Base-by-base conservation (phyloP, 805 yeast species). In the Yueomyces sp. region DNA sequence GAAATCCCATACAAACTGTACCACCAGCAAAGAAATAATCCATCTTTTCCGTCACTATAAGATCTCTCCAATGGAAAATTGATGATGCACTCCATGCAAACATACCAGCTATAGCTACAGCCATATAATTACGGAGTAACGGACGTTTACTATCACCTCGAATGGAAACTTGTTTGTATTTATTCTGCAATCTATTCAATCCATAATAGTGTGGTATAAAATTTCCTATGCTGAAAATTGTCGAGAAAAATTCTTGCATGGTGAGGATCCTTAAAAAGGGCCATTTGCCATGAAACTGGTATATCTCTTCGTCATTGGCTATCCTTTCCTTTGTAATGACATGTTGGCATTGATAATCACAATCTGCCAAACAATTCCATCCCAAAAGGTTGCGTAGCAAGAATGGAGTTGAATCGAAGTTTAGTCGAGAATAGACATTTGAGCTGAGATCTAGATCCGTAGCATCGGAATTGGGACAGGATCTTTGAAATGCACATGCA, bases 201-300 rank as follows among this genome's bases (percentile, higher is more conserved):
- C 76, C 78, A 42, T 62, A 50, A 53, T 62, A 74, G 56, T 85
- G 90, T 2, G 90, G 85, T 11, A 77, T 45, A 47, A 79, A 73
- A 54, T 83, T 83, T 27, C 75, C 69, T 4, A 83, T 53, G n/a
- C 95, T 83, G 60, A 92, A 90, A 2, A 86, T 26, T 1, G 83
- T 78, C 11, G 94, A 81, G 28, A 80, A 84, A 0, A 86, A 65
- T 58, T 92, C 98, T 60, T 92, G 98, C 9, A 82, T 66, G 0
- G 94, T 94, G n/a, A 72, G 62, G 0, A 83, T 56, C 41, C 98
- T 70, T 19, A 68, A 48, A 55, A 92, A 92, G 2, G 97, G 97
- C 98, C 98, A 92, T 65, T 92, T 92, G 0, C 98, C 98, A 61
- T 92, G 96, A 64, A 85, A 92, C 60, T 92, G 98, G 37, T 72